A percentile compares a stretch with the other conserved stretches of the same genome.
Evolutionary conservation across 2,329 filamentous ascomycete species (phyloP).

Genomic region (Penicillium verrucosum): DNA sequence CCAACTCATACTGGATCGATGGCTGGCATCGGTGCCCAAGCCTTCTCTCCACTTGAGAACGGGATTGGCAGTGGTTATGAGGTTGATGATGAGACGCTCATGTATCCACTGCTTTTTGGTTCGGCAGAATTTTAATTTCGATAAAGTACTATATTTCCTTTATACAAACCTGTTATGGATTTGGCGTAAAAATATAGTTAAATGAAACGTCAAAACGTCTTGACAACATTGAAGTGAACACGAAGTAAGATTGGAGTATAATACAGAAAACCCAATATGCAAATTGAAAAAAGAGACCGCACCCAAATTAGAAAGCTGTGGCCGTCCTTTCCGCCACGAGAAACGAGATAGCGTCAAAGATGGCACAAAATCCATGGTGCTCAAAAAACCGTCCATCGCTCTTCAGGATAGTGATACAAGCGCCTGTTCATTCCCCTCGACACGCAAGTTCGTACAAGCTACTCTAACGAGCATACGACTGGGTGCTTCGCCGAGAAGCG

Average conservation of each 20-base stretch:
- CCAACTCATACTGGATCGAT: background rate
- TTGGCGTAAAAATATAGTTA: background rate
- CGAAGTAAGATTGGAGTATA: conserved; percentile 33
- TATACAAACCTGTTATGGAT: background rate
- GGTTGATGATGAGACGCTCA: conserved; percentile 1
- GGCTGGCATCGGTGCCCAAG: background rate
- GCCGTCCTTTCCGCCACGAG: conserved; percentile 2
- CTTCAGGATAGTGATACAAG: conserved; percentile 12
- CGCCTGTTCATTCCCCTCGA: background rate
- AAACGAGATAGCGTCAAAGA: conserved; percentile 6
- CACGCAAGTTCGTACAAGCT: background rate
- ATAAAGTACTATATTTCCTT: background rate
- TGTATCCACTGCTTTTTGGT: conserved; percentile 3
- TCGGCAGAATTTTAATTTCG: background rate
- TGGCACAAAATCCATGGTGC: conserved; percentile 5
- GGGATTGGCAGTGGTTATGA: background rate
- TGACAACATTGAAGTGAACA: conserved; percentile 5
- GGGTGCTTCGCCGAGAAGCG: background rate
- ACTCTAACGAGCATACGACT: conserved; percentile 15
- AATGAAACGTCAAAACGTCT: background rate
- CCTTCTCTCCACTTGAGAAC: background rate
- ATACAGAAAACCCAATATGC: conserved; percentile 32
- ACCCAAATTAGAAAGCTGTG: conserved; percentile 4
- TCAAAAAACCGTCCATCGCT: conserved; percentile 12
- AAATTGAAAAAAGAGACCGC: conserved; percentile 15